Evolutionary conservation across 2,329 filamentous ascomycete genomes (phyloP), one percentile per base, ranked within the genome.

Genomic region (Pseudogymnoascus sp.): DNA sequence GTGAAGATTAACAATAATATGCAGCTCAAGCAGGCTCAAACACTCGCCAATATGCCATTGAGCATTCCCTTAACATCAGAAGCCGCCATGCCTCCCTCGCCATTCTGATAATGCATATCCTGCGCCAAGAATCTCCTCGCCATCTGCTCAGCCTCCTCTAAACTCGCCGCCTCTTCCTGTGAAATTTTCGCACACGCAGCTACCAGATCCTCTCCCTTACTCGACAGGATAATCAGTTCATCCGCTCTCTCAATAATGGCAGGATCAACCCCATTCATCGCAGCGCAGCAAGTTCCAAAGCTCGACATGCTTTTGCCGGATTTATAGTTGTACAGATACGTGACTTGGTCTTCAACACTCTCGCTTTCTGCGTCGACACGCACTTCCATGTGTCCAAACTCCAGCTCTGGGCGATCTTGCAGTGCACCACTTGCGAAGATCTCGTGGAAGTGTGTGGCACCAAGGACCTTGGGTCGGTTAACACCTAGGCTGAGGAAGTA

Each of bases 211-310:
- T 93, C 89, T 6, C 92, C 90, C 61, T 81, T 84, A 14, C 85
- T 84, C 36, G 89, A 79, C 14, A 95, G 78, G 6, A 85, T 75
- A 21, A 89, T 85, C 37, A 99, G 81, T 6, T 87, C 83, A 67
- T 92, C 88, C 0, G 93, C 92, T 63, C 93, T 85, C 14, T 88
- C 78, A 6, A 97, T 83, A 8, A 98, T 84, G 4, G 82, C 80
- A 16, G 77, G 72, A 31, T 91, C 87, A 13, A 99, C 86, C 1
- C 93, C 93, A 70, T 96, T 97, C 75, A 96, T 84, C 3, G 87
- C 86, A 28, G 95, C 95, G 72, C 95, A 98, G 75, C 84, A 83
- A 28, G 87, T 90, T 0, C 95, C 95, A 71, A 96, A 96, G 72
- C 92, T 97, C 13, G 90, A 89, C 6, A 80, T 85, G 69, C 88